phyloP scores from a whole-genome alignment of 306 rosid genomes.

The cucumber (Cucumis sativus) region Cucumber_9930_V3 NC_026660.2:15878001-15878500 shows the following conservation, averaged over 20 bases:
- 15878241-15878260: neutral
- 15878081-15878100: neutral
- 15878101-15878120: neutral
- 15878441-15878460: neutral
- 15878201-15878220: neutral
- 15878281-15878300: neutral
- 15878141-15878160: neutral
- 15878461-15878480: neutral
- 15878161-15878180: neutral
- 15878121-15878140: neutral
- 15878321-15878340: constrained; percentile 15
- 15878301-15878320: neutral
- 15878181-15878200: neutral
- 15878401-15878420: constrained; percentile 60
- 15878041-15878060: neutral
- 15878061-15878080: neutral
- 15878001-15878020: neutral
- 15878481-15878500: neutral
- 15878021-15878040: neutral
- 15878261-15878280: neutral
- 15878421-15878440: neutral
- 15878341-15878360: constrained; percentile 69
- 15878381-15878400: constrained; percentile 78
- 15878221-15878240: neutral
- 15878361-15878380: constrained; percentile 99